Percentiles rank a stretch among this genome's conserved stretches.
Evolutionary conservation across 495 filamentous ascomycete species (phyloP).

Genomic region (Trichocladium antarcticum): DNA sequence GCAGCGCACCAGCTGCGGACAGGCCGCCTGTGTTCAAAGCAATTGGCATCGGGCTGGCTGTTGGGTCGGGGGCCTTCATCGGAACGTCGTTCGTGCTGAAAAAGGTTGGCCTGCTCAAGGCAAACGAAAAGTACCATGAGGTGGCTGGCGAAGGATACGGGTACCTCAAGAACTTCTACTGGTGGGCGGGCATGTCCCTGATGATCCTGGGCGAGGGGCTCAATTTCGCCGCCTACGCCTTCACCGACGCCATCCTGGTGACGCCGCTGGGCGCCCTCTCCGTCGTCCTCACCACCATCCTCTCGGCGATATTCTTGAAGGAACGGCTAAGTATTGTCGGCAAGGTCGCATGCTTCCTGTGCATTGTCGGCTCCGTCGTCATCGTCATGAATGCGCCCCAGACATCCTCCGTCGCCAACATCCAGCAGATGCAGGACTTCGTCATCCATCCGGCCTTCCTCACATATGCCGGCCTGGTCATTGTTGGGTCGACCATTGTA

Average conservation of each 20-base stretch:
- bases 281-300: conserved; percentile 84
- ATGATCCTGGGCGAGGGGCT: conserved; percentile 97
- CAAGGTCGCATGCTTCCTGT: conserved; percentile 90
- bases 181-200: conserved; percentile 93
- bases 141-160: conserved; percentile 95
- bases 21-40: conserved; percentile 59
- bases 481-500: conserved; percentile 58
- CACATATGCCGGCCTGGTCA: conserved; percentile 70
- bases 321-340: conserved; percentile 91
- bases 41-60: conserved; percentile 75
- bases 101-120: conserved; percentile 79
- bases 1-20: conserved; percentile 12
- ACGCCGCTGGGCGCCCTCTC: conserved; percentile 91
- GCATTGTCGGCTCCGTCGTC: conserved; percentile 84
- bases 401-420: conserved; percentile 72
- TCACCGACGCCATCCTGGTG: conserved; percentile 93
- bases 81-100: conserved; percentile 93
- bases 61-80: conserved; percentile 87
- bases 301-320: conserved; percentile 93
- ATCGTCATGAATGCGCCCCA: conserved; percentile 89
- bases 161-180: conserved; percentile 90
- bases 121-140: conserved; percentile 94
- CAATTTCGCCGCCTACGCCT: conserved; percentile 96
- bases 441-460: conserved; percentile 84
- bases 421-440: conserved; percentile 86